These are phyloP conservation scores for Fusarium begoniae DNA, from an alignment of 2,329 filamentous ascomycete species.

Conservation along the genomic window DNA sequence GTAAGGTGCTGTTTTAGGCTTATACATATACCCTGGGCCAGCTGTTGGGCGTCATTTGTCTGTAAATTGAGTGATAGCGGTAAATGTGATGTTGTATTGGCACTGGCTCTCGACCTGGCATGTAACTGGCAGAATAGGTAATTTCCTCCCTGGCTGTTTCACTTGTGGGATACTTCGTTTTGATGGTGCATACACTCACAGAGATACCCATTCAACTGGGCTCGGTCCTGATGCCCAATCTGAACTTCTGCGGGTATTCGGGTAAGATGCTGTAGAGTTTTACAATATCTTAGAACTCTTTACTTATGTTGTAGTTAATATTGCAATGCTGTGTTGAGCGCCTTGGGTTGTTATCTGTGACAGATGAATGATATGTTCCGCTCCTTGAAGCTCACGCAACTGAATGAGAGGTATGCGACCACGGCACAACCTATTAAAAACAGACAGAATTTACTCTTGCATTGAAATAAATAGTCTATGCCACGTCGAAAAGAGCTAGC, in stretches of 20 bases:
- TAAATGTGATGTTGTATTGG: neutral
- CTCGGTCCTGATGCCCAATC: no score
- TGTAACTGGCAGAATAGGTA: neutral
- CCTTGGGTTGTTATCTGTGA: accelerated
- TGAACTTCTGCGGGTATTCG: neutral
- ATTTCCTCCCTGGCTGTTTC: neutral
- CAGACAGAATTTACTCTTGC: no score
- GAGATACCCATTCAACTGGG: no score
- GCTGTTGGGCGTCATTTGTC: neutral
- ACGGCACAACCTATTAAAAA: no score
- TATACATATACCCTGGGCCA: neutral
- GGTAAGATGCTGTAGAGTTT: neutral
- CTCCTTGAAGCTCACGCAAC: accelerated
- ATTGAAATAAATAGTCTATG: neutral
- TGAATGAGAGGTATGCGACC: neutral
- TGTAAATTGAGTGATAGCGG: neutral
- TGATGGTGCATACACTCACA: neutral
- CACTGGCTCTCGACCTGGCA: neutral
- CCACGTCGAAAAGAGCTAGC: neutral
- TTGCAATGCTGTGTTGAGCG: no score
- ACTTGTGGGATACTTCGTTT: neutral
- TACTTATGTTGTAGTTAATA: neutral
- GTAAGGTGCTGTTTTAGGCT: neutral
- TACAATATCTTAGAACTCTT: accelerated
- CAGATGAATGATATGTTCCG: accelerated